Percentiles rank a stretch among this genome's conserved stretches.
Evolutionary conservation across 495 filamentous ascomycete species (phyloP).

Genomic region (Pyronema domesticum): DNA sequence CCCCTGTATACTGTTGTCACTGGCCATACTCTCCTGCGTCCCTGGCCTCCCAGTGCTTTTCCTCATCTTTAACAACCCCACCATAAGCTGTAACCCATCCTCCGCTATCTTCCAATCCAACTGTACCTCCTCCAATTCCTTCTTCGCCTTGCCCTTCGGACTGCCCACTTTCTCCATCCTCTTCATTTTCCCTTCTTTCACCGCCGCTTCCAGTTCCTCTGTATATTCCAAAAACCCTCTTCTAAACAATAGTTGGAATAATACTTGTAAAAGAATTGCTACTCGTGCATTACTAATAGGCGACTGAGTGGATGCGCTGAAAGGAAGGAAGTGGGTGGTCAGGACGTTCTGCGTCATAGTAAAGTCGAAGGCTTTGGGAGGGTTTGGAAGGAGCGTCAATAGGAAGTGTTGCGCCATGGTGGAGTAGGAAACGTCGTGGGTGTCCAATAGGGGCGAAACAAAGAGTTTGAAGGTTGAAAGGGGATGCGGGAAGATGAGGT

Average conservation of each 20-base stretch:
- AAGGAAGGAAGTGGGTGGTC: conserved; percentile 53
- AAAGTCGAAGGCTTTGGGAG: conserved; percentile 28
- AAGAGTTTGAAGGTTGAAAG: conserved; percentile 57
- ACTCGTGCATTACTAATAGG: conserved; percentile 65
- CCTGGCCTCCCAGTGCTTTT: too few species aligned
- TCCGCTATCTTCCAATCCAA: conserved; percentile 20
- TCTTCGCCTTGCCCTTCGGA: conserved; percentile 21
- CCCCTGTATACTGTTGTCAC: too few species aligned
- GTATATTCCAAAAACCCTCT: conserved; percentile 30
- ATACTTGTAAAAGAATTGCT: conserved; percentile 52
- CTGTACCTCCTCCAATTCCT: conserved; percentile 18
- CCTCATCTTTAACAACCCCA: conserved; percentile 18
- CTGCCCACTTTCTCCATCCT: conserved; percentile 34
- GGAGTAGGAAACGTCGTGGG: conserved; percentile 32
- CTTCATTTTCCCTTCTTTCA: conserved; percentile 45
- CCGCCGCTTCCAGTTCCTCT: conserved; percentile 31
- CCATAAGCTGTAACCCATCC: conserved; percentile 20
- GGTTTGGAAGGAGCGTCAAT: conserved; percentile 39
- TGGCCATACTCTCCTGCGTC: too few species aligned
- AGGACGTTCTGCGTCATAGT: conserved; percentile 40
- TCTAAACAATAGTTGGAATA: conserved; percentile 42
- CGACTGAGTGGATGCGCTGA: conserved; percentile 42
- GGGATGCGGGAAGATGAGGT: conserved; percentile 46
- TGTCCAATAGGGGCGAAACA: conserved; percentile 29
- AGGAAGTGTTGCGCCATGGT: conserved; percentile 50